Evolutionary conservation across 2,329 filamentous ascomycete genomes (phyloP), one percentile per base, ranked within the genome.

Genomic region (Hypoxylon sp.): DNA sequence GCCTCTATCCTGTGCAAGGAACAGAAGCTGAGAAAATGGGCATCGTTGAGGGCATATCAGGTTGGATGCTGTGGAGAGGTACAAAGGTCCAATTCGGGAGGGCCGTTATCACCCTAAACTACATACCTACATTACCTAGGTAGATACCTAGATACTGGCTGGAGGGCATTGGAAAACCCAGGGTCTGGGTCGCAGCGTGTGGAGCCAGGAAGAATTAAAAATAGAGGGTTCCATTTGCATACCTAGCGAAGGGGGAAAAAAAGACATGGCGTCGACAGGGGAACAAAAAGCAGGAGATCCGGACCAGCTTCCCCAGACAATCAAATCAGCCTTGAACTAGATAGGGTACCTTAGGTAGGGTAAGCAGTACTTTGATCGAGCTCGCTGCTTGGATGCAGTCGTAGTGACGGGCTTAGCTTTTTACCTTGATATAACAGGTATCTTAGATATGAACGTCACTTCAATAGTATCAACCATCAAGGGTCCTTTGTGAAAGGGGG

Each of bases 241-340:
- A 19, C 24, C 24, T 27, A 27, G 24, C 24, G 24, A 27, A 27
- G 24, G 24, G 7, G 39, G 7, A 42, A n/a, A 19, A 42, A 17
- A 42, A 17, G 32, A 11, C 13, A 37, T 15, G 3, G 11, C 4
- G 32, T 37, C 32, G 32, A 27, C 32, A 13, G 32, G 32, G 32
- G 32, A 37, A 37, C 10, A 37, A 17, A 13, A 19, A 11, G 17
- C 3, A 5, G 44, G 31, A 37, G 48, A 32, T 37, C 48, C 27
- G 29, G 29, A 51, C 55, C 44, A 35, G 55, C 55, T 59, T 59
- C 56, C 56, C 56, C 56, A 59, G 56, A 59, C 46, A 50, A 50
- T 13, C 29, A 7, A 31, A 31, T 31, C 31, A 32, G 31, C 31
- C 31, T 32, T 32, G 31, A 32, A 32, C 2, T 32, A 27, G 3